Evolutionary conservation across 164 flowering plant genomes (phyloP).

Genomic region (Berberis vulgaris): DNA sequence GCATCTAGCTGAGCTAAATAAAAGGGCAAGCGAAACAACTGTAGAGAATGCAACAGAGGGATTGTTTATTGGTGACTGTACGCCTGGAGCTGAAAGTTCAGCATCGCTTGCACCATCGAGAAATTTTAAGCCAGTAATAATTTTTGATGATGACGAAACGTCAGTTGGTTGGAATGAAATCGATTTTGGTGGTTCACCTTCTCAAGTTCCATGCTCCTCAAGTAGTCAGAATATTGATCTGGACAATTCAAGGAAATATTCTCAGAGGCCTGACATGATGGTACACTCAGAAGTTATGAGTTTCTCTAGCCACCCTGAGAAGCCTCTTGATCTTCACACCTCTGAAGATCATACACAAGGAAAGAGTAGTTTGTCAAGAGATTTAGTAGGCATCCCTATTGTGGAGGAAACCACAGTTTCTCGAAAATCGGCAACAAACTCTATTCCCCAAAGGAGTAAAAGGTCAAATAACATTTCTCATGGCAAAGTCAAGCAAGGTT

Average conservation of each 20-base stretch:
- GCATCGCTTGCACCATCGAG: slow-evolving; percentile 14
- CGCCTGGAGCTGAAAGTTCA: slow-evolving; percentile 8
- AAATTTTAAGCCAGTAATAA: slow-evolving; percentile 19
- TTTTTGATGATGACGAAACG: slow-evolving; percentile 7
- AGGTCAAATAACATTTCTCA: slow-evolving; percentile 16
- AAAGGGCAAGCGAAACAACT: slow-evolving; percentile 24
- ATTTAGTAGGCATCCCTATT: slow-evolving; percentile 14
- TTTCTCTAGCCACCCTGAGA: slow-evolving; percentile 12
- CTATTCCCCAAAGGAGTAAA: slow-evolving; percentile 9
- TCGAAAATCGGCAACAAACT: slow-evolving; percentile 8
- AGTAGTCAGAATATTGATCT: slow-evolving; percentile 10
- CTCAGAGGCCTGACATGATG: slow-evolving; percentile 5
- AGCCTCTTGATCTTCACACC: slow-evolving; percentile 8
- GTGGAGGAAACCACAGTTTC: slow-evolving; percentile 14
- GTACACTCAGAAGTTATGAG: slow-evolving; percentile 7
- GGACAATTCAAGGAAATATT: slow-evolving; percentile 8
- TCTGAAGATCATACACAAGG: slow-evolving; percentile 23
- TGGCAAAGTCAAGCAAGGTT: slow-evolving; percentile 33
- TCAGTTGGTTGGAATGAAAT: slow-evolving; percentile 3
- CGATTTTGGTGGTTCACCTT: slow-evolving; percentile 4
- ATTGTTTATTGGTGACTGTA: slow-evolving; percentile 10
- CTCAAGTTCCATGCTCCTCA: slow-evolving; percentile 6
- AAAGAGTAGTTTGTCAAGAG: slow-evolving; percentile 5
- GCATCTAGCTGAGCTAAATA: slow-evolving; percentile 83
- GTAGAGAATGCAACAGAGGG: slow-evolving; percentile 22